Evolutionary conservation across 2,329 filamentous ascomycete species (phyloP), one percentile per base, ranked within the genome.

Genomic region (Xylaria sp.): DNA sequence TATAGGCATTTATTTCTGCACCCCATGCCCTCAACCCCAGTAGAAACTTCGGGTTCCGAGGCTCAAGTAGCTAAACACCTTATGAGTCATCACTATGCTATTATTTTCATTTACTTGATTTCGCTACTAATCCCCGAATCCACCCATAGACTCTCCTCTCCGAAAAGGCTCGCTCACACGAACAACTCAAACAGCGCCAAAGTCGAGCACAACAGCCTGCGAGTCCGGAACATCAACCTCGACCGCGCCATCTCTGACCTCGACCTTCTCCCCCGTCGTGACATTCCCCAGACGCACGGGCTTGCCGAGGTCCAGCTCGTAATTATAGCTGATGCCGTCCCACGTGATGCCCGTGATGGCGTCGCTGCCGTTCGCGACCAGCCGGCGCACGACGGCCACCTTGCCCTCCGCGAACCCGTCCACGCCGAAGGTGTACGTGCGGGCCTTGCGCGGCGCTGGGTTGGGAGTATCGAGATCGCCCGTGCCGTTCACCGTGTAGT

Each of bases 281-380:
- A 88, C 83, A 74, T 91, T 90, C 0, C 69, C 65, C 77, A 90
- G 71, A 65, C 82, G 75, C 40, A 88, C 86, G 2, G 88, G 86
- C 75, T 76, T 79, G 0, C 88, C 89, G 3, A 80, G 72, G 12
- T 85, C 82, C 59, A 90, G 78, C 76, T 91, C 88, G 66, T 84
- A 85, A 73, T 90, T 87, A 71, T 88, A 91, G 70, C 86, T 90
- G 75, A 81, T 83, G 1, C 88, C 88, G 76, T 90, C 87, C 80
- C 85, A 91, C 0, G 87, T 86, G 51, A 90, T 85, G 0, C 88
- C 88, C 0, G 85, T 85, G 25, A 90, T 84, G 9, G 89, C 88
- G 78, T 91, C 87, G 70, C 87, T 90, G 0, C 89, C 89, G 76
- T 90, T 90, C 1, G 89, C 88, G 58, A 81, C 75, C 37, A 91